Evolutionary conservation across 2,329 filamentous ascomycete genomes (phyloP).

Genomic region (Pseudocercospora cruenta): DNA sequence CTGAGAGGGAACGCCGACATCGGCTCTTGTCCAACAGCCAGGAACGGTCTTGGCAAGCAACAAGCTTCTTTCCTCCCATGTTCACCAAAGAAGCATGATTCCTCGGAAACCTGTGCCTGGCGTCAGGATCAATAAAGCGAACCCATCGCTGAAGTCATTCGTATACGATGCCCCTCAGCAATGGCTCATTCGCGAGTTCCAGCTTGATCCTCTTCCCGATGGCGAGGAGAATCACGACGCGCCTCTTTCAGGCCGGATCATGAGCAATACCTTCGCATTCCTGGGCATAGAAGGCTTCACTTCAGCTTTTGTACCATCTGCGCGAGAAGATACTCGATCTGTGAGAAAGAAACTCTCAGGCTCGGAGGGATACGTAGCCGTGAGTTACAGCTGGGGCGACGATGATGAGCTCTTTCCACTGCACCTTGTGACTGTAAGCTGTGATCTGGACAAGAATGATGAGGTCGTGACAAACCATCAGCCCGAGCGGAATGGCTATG

Average conservation of each 20-base stretch:
- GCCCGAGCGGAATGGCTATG: neutral
- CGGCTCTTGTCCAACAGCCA: neutral
- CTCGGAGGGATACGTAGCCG: neutral
- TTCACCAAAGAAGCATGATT: neutral
- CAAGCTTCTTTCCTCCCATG: neutral
- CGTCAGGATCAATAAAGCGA: neutral
- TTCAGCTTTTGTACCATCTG: neutral
- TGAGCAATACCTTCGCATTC: conserved; percentile 1
- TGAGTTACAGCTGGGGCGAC: neutral
- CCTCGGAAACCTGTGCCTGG: neutral
- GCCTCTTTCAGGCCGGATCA: neutral
- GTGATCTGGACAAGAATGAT: neutral
- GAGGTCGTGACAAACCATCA: neutral
- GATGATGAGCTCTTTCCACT: neutral
- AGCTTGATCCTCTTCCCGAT: neutral
- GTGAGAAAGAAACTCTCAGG: neutral
- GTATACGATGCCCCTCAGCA: neutral
- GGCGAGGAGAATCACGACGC: neutral
- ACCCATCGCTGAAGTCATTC: neutral
- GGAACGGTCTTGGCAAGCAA: neutral
- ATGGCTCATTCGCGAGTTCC: neutral
- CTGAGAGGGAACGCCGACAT: neutral
- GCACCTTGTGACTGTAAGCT: neutral
- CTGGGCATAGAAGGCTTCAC: neutral
- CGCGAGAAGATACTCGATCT: neutral